A percentile compares a stretch with the other conserved stretches of the same genome.
Conservation (phyloP, 805 yeast genomes). For the Monosporozyma solicola region DNA sequence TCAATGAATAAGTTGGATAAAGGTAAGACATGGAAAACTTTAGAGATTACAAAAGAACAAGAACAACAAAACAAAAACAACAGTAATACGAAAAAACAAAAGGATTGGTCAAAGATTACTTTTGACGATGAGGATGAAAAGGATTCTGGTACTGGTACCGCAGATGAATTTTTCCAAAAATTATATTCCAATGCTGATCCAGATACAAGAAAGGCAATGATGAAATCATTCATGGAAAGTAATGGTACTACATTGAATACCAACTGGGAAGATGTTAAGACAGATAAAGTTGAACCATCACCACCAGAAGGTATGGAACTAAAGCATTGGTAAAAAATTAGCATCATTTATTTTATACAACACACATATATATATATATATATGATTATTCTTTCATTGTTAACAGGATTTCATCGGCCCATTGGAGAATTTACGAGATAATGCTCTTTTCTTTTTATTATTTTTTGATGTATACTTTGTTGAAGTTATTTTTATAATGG, state of each 20-base stretch:
- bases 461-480: not conserved
- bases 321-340: conserved; percentile 36
- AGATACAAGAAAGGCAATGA: conserved; percentile 87
- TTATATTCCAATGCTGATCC: conserved; percentile 75
- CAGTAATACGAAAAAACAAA: conserved; percentile 33
- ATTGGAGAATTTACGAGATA: not conserved
- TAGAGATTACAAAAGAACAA: conserved; percentile 22
- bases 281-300: conserved; percentile 50
- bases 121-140: conserved; percentile 38
- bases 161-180: conserved; percentile 63
- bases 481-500: not conserved
- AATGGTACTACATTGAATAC: conserved; percentile 91
- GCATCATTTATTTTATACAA: not conserved
- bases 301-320: conserved; percentile 73
- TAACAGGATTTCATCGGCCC: not conserved
- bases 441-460: not conserved
- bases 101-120: conserved; percentile 62
- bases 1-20: conserved; percentile 39
- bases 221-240: conserved; percentile 90
- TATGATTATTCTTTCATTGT: not conserved
- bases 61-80: not conserved
- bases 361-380: not conserved
- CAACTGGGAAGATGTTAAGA: conserved; percentile 81
- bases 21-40: conserved; percentile 43
- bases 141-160: conserved; percentile 39